These are phyloP conservation scores for Silybum marianum DNA, from an alignment of 129 eudicot species.

Conservation along the genomic window DNA sequence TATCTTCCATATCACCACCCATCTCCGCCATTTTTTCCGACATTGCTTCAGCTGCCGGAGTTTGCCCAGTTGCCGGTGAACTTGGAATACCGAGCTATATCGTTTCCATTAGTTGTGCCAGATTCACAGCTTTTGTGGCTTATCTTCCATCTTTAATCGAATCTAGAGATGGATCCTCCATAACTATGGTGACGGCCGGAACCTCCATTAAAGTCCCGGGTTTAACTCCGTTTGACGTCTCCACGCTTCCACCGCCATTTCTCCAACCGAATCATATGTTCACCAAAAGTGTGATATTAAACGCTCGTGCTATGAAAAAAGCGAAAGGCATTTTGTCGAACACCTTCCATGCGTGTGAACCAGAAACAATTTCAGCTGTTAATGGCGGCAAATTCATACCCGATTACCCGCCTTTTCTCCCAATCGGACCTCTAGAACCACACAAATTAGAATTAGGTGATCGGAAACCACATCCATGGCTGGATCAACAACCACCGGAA, in stretches of 20 bases:
- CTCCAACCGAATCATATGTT: constrained; percentile 37
- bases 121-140: constrained; percentile 43
- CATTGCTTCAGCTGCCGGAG: constrained; percentile 28
- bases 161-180: not conserved
- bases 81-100: constrained; percentile 34
- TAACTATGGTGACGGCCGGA: not conserved
- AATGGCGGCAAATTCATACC: constrained; percentile 20
- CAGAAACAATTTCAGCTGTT: constrained; percentile 41
- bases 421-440: constrained; percentile 49
- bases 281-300: constrained; percentile 27
- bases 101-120: constrained; percentile 46
- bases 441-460: constrained; percentile 24
- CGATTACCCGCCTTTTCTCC: constrained; percentile 32
- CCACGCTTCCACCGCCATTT: constrained; percentile 49
- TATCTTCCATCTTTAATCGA: constrained; percentile 9
- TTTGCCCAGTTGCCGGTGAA: constrained; percentile 23
- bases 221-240: constrained; percentile 21
- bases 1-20: constrained; percentile 51
- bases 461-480: constrained; percentile 45
- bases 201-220: constrained; percentile 32
- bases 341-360: constrained; percentile 42
- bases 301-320: constrained; percentile 19
- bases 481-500: constrained; percentile 39
- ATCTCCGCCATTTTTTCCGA: constrained; percentile 52
- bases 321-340: constrained; percentile 46